A percentile compares a stretch with the other conserved stretches of the same genome.
Evolutionary conservation across 2,329 filamentous ascomycete genomes (phyloP).

Genomic region (Neocucurbitaria cava): DNA sequence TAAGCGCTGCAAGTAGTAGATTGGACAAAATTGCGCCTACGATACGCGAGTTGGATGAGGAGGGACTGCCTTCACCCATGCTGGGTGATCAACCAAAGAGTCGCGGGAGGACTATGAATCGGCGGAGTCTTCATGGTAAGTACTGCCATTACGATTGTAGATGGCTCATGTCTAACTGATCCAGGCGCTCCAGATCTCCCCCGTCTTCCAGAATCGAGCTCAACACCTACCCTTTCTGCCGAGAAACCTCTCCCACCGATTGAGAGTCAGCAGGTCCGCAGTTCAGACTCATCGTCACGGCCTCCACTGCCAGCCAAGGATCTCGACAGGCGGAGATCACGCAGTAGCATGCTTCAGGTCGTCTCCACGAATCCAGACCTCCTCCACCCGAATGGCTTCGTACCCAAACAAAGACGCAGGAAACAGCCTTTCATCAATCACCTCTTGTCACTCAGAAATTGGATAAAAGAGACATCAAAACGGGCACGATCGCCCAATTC

Average conservation of each 20-base stretch:
- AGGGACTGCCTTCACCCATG: slow-evolving; percentile 61
- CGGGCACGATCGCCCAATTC: slow-evolving; percentile 44
- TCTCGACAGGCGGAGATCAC: slow-evolving; percentile 67
- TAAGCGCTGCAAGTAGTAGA: slow-evolving; percentile 89
- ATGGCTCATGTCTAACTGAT: slow-evolving; percentile 49
- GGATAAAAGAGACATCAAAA: slow-evolving; percentile 69
- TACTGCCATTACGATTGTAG: slow-evolving; percentile 2
- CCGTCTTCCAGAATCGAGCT: slow-evolving; percentile 70
- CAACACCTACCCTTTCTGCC: slow-evolving; percentile 49
- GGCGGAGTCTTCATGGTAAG: slow-evolving; percentile 61
- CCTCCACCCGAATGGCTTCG: slow-evolving; percentile 62
- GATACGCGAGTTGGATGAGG: slow-evolving; percentile 80
- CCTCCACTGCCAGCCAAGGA: slow-evolving; percentile 89
- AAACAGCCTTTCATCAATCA: slow-evolving; percentile 71
- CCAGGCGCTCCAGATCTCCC: slow-evolving; percentile 71
- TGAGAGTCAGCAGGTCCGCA: slow-evolving; percentile 79
- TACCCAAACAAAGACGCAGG: slow-evolving; percentile 62
- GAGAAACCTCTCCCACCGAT: slow-evolving; percentile 69
- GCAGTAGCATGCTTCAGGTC: slow-evolving; percentile 85
- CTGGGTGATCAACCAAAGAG: slow-evolving; percentile 67
- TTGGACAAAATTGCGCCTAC: slow-evolving; percentile 81
- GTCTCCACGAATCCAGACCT: slow-evolving; percentile 74
- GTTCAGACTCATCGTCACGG: slow-evolving; percentile 78
- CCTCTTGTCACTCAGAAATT: slow-evolving; percentile 72
- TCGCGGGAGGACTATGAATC: slow-evolving; percentile 78